Percentiles rank a stretch among this genome's conserved stretches.
Conservation (phyloP, 2,329 filamentous ascomycete genomes). For the Neofusicoccum cordaticola region DNA sequence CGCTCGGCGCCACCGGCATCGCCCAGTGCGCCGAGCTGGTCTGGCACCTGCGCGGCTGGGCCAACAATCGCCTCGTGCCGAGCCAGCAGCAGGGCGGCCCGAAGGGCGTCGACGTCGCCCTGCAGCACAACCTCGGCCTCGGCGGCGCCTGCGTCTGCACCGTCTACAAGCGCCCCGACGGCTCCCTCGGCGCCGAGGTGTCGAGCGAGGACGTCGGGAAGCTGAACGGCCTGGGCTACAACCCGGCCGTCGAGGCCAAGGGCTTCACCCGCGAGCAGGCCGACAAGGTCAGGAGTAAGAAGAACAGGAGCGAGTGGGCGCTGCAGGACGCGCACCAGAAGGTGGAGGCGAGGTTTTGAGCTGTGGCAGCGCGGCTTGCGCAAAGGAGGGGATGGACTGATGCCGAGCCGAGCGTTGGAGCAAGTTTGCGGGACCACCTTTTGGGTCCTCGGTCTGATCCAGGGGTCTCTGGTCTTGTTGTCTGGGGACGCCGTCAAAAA, state of each 20-base stretch:
- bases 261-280: slow-evolving; percentile 79
- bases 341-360: slow-evolving; percentile 64
- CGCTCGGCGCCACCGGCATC: slow-evolving; percentile 88
- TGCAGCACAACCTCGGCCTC: slow-evolving; percentile 92
- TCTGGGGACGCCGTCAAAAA: too few relatives aligned
- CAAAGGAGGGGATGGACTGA: too few relatives aligned
- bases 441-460: too few relatives aligned
- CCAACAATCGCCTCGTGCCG: slow-evolving; percentile 75
- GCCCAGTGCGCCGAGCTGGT: slow-evolving; percentile 93
- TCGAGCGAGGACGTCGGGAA: slow-evolving; percentile 63
- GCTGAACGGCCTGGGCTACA: slow-evolving; percentile 75
- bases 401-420: too few relatives aligned
- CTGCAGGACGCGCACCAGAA: slow-evolving; percentile 71
- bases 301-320: slow-evolving; percentile 66
- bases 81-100: slow-evolving; percentile 47
- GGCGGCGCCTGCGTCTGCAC: slow-evolving; percentile 89
- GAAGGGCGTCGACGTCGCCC: slow-evolving; percentile 52
- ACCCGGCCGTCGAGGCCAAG: slow-evolving; percentile 84
- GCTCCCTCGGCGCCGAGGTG: slow-evolving; percentile 59
- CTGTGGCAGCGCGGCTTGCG: too few relatives aligned
- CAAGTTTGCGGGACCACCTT: too few relatives aligned
- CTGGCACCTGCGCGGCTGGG: slow-evolving; percentile 95
- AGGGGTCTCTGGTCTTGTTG: too few relatives aligned
- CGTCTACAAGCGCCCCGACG: slow-evolving; percentile 83
- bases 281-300: slow-evolving; percentile 67